A percentile compares a stretch with the other conserved stretches of the same genome.
Conservation (phyloP, 768 basidiomycete genomes). For the Amanita molliuscula region DNA sequence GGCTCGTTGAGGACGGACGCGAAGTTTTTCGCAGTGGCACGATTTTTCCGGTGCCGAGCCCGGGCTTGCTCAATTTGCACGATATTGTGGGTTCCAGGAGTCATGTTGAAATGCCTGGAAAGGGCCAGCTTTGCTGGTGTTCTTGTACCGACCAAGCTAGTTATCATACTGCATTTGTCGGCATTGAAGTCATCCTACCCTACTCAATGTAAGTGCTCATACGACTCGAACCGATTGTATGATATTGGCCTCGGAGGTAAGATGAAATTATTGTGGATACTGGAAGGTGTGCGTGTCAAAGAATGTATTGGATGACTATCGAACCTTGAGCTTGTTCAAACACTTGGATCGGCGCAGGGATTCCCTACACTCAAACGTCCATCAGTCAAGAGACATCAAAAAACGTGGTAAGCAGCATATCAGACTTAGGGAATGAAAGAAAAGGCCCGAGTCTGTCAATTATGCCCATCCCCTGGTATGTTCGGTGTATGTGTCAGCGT, state of each 20-base stretch:
- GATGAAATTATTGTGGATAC: slow-evolving; percentile 52
- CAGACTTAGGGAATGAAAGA: background rate
- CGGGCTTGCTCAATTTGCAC: slow-evolving; percentile 31
- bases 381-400: slow-evolving; percentile 37
- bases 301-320: background rate
- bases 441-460: slow-evolving; percentile 28
- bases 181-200: slow-evolving; percentile 46
- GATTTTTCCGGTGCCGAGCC: too few species aligned
- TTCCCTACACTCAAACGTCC: slow-evolving; percentile 34
- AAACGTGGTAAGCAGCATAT: slow-evolving; percentile 31
- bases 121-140: too few species aligned
- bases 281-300: slow-evolving; percentile 27
- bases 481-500: background rate
- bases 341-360: slow-evolving; percentile 55
- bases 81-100: slow-evolving; percentile 7
- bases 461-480: slow-evolving; percentile 54
- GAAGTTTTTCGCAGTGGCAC: too few species aligned
- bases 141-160: slow-evolving; percentile 26
- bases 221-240: background rate
- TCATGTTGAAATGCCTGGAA: too few species aligned
- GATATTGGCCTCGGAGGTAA: slow-evolving; percentile 18
- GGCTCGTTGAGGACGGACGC: too few species aligned
- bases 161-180: slow-evolving; percentile 35
- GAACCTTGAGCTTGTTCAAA: slow-evolving; percentile 40
- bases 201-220: slow-evolving; percentile 32